Evolutionary conservation across 1,139 yeast genomes (phyloP), one percentile per base, ranked within the genome.

Genomic region (Sugiyamaella sp.): DNA sequence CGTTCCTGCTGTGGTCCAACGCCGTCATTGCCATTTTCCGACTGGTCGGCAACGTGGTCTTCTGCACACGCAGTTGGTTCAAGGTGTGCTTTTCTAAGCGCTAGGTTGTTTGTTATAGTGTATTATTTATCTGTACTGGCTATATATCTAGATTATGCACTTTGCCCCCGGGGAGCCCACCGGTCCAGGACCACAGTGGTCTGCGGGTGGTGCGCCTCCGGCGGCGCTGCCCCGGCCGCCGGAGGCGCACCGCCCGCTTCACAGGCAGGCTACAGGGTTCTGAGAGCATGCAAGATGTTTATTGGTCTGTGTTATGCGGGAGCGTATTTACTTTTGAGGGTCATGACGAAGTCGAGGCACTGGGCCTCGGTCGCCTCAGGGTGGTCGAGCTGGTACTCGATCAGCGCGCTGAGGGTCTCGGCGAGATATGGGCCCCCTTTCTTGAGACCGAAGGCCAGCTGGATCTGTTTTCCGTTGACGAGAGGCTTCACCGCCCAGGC

Each of bases 341-440:
- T 43, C 29, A 45, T 38, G 27, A 65, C 47, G 44, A 51, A 60
- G 9, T 51, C 55, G 4, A 54, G 24, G 66, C 89, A 80, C 37
- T 85, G 84, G 0, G 78, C 81, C 50, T 72, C 74, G 0, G 78
- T 66, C 6, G 77, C 77, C 0, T 63, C 64, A 0, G 95, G 95
- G 61, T 88, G 70, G 58, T 86, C 90, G 55, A 89, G 73, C 69
- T 90, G 97, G 88, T 91, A 86, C 12, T 75, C 70, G 43, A 89
- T 68, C 6, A 88, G 77, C 43, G 76, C 71, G 12, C 80, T 81
- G 55, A 81, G 78, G 9, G 84, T 71, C 25, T 71, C 70, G 6
- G 81, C 76, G 77, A 89, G 76, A 96, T 97, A 89, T 3, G 91
- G 90, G 0, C 98, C 98, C 0, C 93, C 89, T 65, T 85, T 86